Evolutionary conservation across 768 basidiomycete genomes (phyloP), one percentile per base, ranked within the genome.

Genomic region (Suillus luteus): DNA sequence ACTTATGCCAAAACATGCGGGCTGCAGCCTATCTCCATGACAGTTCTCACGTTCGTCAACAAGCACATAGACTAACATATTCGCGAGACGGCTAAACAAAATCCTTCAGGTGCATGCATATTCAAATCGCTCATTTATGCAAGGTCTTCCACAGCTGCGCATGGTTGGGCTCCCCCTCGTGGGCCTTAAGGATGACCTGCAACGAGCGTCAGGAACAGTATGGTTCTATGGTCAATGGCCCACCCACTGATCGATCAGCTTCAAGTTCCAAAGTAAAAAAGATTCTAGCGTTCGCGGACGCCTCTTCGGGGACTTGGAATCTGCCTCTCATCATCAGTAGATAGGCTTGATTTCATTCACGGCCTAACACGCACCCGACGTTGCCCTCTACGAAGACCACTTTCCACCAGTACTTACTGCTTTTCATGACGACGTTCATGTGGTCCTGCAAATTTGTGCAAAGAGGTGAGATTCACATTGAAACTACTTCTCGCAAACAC

Each of bases 111-210:
- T 37, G 37, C 37, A 37, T 10, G 35, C 35, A 1, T 1, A 37
- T 10, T 37, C 31, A 31, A 31, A 31, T 4, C 5, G 12, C 12
- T 15, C 14, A 14, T 14, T 35, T 35, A 35, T 1, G 33, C 33
- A 35, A 6, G 14, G n/a, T n/a, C n/a, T n/a, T n/a, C 40, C 40
- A 41, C 40, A 15, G 14, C 40, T 41, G 40, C 14, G 40, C 12
- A 10, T 0, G 3, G 11, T 0, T 12, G 12, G 0, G 46, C 0
- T 7, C 0, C 6, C 22, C 5, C 0, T 2, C 1, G 6, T 14
- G 11, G 6, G 1, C 0, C 48, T 24, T 24, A 2, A 49, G 48
- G 48, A 3, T 6, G 24, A 49, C 22, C 48, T 49, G 48, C 48
- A 49, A 49, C 24, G 24, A 49, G 22, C 14, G 14, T 49, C 24